These are phyloP conservation scores for Solanum medicagineum DNA, from an alignment of 257 asterid genomes.

Conservation along the genomic window DNA sequence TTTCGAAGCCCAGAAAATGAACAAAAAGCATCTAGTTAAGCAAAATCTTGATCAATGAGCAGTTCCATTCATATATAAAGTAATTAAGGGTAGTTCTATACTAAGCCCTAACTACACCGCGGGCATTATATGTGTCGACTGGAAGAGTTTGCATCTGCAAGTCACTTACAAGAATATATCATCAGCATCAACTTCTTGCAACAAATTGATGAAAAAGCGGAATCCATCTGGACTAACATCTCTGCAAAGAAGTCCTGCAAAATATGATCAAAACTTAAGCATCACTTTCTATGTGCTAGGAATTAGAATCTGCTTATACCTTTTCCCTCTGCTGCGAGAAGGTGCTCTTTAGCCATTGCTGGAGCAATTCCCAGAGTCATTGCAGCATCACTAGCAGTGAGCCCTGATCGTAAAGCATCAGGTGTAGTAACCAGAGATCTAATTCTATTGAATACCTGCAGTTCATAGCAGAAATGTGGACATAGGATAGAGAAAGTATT, in stretches of 20 bases:
- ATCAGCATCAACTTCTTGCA: slow-evolving; percentile 50
- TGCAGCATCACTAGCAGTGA: slow-evolving; percentile 95
- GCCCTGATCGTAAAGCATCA: slow-evolving; percentile 53
- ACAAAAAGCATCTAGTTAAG: not conserved
- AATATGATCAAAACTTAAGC: not conserved
- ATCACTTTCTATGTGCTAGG: not conserved
- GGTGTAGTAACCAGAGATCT: slow-evolving; percentile 54
- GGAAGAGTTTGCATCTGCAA: not conserved
- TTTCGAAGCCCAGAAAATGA: not conserved
- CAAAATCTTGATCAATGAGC: not conserved
- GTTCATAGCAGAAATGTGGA: not conserved
- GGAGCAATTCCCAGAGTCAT: slow-evolving; percentile 95
- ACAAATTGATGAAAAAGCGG: slow-evolving; percentile 66
- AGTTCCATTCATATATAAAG: not conserved
- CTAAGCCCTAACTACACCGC: not conserved
- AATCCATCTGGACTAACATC: slow-evolving; percentile 96
- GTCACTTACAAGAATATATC: slow-evolving; percentile 51
- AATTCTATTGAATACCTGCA: slow-evolving; percentile 66
- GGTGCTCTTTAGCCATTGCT: slow-evolving; percentile 93
- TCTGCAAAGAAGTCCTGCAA: slow-evolving; percentile 85
- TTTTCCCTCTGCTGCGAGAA: slow-evolving; percentile 89
- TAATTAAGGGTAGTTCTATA: not conserved
- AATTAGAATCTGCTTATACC: slow-evolving; percentile 24
- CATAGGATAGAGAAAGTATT: not conserved
- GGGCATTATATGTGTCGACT: not conserved